Base-by-base conservation (phyloP, 2,329 filamentous ascomycete species). In the Magnaporthales sp. region DNA sequence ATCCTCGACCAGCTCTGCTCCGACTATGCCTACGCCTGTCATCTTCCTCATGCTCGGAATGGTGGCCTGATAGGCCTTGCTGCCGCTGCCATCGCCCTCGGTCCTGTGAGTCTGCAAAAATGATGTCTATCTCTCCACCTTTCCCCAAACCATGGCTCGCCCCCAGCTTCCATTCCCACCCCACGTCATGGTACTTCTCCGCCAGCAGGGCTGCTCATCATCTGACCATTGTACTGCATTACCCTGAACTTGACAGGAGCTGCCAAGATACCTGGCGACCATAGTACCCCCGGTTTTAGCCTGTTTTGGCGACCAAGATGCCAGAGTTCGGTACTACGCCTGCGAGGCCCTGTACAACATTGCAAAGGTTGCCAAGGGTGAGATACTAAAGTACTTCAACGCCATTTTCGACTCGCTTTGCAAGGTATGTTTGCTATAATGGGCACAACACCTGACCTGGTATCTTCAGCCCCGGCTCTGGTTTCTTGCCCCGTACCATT, bases 291-390 rank as follows among this genome's bases (percentile, higher is more conserved):
- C 96, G 3, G 95, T 99, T 5, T 85, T 99, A 62, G 95, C 95
- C 65, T 99, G 96, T 81, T 99, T 99, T 78, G 92, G 91, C 67
- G 96, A 99, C 72, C 95, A 98, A 81, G 95, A 99, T 89, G 93
- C 95, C 30, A 87, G 95, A 67, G 95, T 98, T 32, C 87, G 95
- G 70, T 99, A 99, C 78, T 99, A 99, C 79, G 95, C 95, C 27
- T 99, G 95, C 79, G 95, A 99, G 81, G 96, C 93, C 77, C 99
- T 99, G 95, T 99, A 99, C 80, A 99, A 99, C 78, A 99, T 99
- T 75, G 93, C 95, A 74, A 99, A 99, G 80, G 95, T 99, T 63
- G 95, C 94, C 68, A 99, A 99, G 79, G 95, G 96, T 51, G 95
- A 99, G 78, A 95, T 99, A 24, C 79, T 99, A 70, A 86, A 96